Evolutionary conservation across 2,329 filamentous ascomycete species (phyloP), one percentile per base, ranked within the genome.

Genomic region (Diaporthe caulivora): DNA sequence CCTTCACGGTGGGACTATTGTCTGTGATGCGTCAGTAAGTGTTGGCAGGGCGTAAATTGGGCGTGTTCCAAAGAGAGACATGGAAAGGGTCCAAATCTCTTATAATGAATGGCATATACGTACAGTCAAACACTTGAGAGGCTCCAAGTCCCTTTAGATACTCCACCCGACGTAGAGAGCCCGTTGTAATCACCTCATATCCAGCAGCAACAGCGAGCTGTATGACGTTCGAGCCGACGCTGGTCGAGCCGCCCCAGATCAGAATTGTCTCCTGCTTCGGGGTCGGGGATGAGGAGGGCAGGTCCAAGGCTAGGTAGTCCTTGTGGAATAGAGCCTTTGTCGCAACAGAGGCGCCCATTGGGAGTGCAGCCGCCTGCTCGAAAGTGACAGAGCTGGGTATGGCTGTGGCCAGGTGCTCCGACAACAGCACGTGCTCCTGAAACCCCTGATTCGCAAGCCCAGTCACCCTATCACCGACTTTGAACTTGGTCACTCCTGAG

Each of bases 201-300:
- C 86, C 86, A 6, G 83, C 81, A 0, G 82, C 81, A 1, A 78
- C 76, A 21, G 84, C 83, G 4, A 87, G 81, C 75, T 87, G 85
- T 5, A 87, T 82, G 3, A 83, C 84, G 60, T 82, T 83, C 75
- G 81, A 80, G 4, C 86, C 86, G 2, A 87, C 85, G 60, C 81
- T 83, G 15, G 83, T 83, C 2, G 86, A 84, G 4, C 86, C 88
- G 47, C 87, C 87, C 84, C 86, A 88, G 24, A 89, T 79, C 24
- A 89, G 78, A 0, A 87, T 21, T 29, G 80, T 77, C 71, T 74
- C 74, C 40, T 73, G 72, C 44, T 57, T 75, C n/a, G 47, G 71
- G 37, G 37, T 71, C 42, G 57, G 24, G 13, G 24, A 51, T n/a
- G 68, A 7, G 7, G 68, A 74, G 0, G 78, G 78, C n/a, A 77